Percentiles rank a stretch among this genome's conserved stretches.
These are phyloP conservation scores for Besnoitia besnoiti DNA, from an alignment of 169 alveolate species.

Conservation along the genomic window DNA sequence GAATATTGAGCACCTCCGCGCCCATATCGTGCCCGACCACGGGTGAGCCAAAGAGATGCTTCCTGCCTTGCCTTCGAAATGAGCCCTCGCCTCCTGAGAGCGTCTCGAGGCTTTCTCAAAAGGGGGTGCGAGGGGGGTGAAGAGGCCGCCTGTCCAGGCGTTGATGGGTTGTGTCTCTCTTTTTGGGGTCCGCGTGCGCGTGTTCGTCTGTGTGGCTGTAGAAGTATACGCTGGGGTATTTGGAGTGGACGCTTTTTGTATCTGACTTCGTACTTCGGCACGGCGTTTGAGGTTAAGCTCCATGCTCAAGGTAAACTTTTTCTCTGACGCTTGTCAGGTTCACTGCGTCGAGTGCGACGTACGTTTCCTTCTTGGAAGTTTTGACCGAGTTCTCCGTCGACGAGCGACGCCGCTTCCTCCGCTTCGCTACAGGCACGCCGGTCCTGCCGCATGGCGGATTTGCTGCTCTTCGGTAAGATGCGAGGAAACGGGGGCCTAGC, in stretches of 20 bases:
- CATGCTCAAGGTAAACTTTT: too few species aligned
- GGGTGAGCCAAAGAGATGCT: slow-evolving; percentile 58
- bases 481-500: neutral
- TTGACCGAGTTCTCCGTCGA: slow-evolving; percentile 35
- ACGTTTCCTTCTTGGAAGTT: slow-evolving; percentile 60
- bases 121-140: too few species aligned
- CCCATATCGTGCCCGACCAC: slow-evolving; percentile 65
- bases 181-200: too few species aligned
- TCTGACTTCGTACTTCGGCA: too few species aligned
- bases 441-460: slow-evolving; percentile 94
- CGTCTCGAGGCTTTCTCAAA: too few species aligned
- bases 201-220: too few species aligned
- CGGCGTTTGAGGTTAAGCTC: too few species aligned
- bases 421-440: slow-evolving; percentile 93
- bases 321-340: neutral
- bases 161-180: neutral
- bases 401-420: slow-evolving; percentile 65
- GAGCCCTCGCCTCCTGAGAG: too few species aligned
- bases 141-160: too few species aligned
- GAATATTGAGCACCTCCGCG: slow-evolving; percentile 64
- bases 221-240: too few species aligned
- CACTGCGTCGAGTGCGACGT: slow-evolving; percentile 50
- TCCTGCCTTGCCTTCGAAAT: too few species aligned
- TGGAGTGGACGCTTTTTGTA: too few species aligned
- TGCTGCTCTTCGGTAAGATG: slow-evolving; percentile 81